A percentile compares a stretch with the other conserved stretches of the same genome.
Conservation (phyloP, 2,329 filamentous ascomycete species). For the Aspergillus ibericus region DNA sequence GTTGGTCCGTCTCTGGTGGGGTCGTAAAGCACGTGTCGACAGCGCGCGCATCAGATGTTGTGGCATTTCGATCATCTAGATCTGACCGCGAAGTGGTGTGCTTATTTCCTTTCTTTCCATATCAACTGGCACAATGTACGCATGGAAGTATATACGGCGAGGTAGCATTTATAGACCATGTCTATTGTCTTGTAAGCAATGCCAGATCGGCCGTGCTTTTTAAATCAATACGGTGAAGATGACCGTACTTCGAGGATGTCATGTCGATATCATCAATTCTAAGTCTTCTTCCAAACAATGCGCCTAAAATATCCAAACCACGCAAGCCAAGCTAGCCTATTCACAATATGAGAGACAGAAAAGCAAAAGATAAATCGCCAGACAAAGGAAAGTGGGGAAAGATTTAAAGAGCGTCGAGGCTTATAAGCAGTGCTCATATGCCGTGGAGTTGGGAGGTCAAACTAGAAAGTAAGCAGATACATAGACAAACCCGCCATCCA, state of each 20-base stretch:
- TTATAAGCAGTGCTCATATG: background rate
- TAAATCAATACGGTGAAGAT: background rate
- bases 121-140: background rate
- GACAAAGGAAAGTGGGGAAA: background rate
- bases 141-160: background rate
- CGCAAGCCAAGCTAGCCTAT: background rate
- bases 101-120: background rate
- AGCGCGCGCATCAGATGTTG: conserved; percentile 49
- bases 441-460: background rate
- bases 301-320: background rate
- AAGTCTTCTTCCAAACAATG: background rate
- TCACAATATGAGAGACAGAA: background rate
- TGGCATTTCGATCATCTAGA: conserved; percentile 46
- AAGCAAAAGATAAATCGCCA: background rate
- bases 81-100: background rate
- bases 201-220: background rate
- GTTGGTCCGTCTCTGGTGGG: conserved; percentile 49
- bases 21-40: conserved; percentile 44
- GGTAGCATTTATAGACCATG: background rate
- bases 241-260: background rate
- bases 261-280: background rate
- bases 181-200: background rate
- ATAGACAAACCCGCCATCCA: background rate
- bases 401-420: background rate
- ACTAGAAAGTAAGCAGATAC: background rate